Percentiles rank a stretch among this genome's conserved stretches.
Evolutionary conservation across 768 basidiomycete genomes (phyloP).

Genomic region (Leccinum truebloodii): DNA sequence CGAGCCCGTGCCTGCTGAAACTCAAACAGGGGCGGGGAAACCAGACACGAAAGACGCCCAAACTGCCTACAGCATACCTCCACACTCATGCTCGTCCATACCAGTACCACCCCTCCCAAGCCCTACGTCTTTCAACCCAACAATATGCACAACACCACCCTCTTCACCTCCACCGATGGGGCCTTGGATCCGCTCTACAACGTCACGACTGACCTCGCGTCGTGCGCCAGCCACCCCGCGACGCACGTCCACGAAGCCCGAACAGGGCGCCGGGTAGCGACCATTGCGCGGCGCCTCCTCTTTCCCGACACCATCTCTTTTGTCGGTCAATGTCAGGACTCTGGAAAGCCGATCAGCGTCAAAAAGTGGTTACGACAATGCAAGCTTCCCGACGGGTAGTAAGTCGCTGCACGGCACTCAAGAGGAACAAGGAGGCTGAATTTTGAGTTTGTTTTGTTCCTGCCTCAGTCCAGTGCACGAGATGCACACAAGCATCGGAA

Average conservation of each 20-base stretch:
- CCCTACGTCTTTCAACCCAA: constrained; percentile 13
- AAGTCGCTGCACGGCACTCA: constrained; percentile 1
- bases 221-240: constrained; percentile 2
- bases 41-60: neutral
- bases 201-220: constrained; percentile 9
- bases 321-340: neutral
- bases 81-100: constrained; percentile 1
- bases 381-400: constrained; percentile 15
- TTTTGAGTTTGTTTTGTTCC: neutral
- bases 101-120: neutral
- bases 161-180: constrained; percentile 5
- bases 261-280: constrained; percentile 9
- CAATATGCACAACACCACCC: constrained; percentile 13
- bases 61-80: constrained; percentile 4
- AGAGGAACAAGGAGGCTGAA: neutral
- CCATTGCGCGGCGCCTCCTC: constrained; percentile 5
- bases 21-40: neutral
- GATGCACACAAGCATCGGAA: constrained; percentile 9
- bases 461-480: constrained; percentile 7
- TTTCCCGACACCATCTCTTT: constrained; percentile 20
- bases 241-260: constrained; percentile 11
- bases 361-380: constrained; percentile 16
- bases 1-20: neutral
- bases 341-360: constrained; percentile 7
- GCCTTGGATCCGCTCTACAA: constrained; percentile 9